phyloP scores from a whole-genome alignment of 106 monocot genomes.

The Triglochin maritima region DNA sequence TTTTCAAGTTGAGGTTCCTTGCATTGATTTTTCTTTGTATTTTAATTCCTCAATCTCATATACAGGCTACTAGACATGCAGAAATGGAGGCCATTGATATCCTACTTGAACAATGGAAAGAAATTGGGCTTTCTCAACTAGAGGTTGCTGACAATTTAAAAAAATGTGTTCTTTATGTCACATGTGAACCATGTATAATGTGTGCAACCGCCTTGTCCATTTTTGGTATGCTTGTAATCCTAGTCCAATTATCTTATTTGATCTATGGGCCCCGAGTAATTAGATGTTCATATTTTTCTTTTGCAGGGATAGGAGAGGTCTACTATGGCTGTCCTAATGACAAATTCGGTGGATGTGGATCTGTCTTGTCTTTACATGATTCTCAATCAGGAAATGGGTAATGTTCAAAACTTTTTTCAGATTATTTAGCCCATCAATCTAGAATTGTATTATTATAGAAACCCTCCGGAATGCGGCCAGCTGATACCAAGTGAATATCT shows the following conservation, averaged over 20 bases:
- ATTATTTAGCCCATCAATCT: not conserved
- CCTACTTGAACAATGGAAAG: constrained; percentile 70
- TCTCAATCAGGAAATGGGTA: constrained; percentile 16
- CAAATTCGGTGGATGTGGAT: constrained; percentile 99
- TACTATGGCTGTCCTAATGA: constrained; percentile 93
- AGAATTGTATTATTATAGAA: too few relatives aligned
- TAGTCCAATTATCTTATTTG: not conserved
- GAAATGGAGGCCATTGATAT: constrained; percentile 99
- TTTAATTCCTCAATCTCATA: not conserved
- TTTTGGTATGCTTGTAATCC: constrained; percentile 40
- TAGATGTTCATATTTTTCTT: not conserved
- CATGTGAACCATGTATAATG: constrained; percentile 98
- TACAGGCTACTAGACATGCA: constrained; percentile 71
- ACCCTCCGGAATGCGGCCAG: too few relatives aligned
- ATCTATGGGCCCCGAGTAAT: not conserved
- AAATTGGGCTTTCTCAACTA: constrained; percentile 35
- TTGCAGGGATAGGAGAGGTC: constrained; percentile 57
- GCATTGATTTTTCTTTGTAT: too few relatives aligned
- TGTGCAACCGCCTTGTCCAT: constrained; percentile 80
- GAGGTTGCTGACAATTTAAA: constrained; percentile 36
- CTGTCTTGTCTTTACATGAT: constrained; percentile 74
- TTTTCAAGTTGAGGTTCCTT: too few relatives aligned
- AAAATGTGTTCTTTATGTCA: constrained; percentile 79
- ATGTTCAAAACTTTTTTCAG: not conserved
- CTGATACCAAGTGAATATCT: too few relatives aligned